Evolutionary conservation across 768 basidiomycete species (phyloP).

Genomic region (Mycena metata): DNA sequence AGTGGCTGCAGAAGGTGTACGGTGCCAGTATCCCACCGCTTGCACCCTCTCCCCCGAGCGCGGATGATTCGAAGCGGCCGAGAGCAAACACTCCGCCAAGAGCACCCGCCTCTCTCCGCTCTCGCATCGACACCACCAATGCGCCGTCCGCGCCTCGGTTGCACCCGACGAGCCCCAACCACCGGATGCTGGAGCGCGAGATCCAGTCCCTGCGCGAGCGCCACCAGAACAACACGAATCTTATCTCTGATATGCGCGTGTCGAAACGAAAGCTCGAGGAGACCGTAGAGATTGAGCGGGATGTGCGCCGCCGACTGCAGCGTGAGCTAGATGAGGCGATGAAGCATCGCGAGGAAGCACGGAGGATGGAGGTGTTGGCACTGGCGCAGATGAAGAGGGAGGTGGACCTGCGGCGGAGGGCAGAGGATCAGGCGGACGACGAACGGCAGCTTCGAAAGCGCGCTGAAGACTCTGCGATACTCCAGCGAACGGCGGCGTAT

Average conservation of each 20-base stretch:
- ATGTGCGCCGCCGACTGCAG: conserved; percentile 53
- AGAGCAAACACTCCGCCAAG: conserved; percentile 17
- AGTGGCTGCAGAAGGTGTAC: conserved; percentile 65
- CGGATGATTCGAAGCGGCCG: conserved; percentile 12
- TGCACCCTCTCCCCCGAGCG: neutral
- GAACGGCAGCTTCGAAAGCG: conserved; percentile 42
- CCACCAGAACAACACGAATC: conserved; percentile 43
- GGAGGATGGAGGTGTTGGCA: conserved; percentile 47
- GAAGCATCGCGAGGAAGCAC: conserved; percentile 49
- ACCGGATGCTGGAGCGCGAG: conserved; percentile 50
- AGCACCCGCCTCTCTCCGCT: conserved; percentile 26
- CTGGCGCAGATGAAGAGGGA: conserved; percentile 48
- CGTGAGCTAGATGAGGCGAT: conserved; percentile 49
- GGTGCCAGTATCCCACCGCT: conserved; percentile 43
- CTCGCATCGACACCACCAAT: conserved; percentile 20
- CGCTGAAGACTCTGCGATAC: conserved; percentile 25
- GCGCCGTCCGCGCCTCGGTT: conserved; percentile 25
- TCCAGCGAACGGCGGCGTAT: conserved; percentile 11
- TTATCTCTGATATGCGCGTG: conserved; percentile 50
- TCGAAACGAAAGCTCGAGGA: conserved; percentile 63
- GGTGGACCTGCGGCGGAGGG: conserved; percentile 76
- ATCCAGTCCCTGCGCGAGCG: conserved; percentile 54
- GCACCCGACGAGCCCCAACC: conserved; percentile 18
- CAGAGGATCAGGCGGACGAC: conserved; percentile 68
- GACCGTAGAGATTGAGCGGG: conserved; percentile 50